A percentile compares a stretch with the other conserved stretches of the same genome.
phyloP scores from a whole-genome alignment of 2,329 filamentous ascomycete species.

The Aspergillus texensis region DNA sequence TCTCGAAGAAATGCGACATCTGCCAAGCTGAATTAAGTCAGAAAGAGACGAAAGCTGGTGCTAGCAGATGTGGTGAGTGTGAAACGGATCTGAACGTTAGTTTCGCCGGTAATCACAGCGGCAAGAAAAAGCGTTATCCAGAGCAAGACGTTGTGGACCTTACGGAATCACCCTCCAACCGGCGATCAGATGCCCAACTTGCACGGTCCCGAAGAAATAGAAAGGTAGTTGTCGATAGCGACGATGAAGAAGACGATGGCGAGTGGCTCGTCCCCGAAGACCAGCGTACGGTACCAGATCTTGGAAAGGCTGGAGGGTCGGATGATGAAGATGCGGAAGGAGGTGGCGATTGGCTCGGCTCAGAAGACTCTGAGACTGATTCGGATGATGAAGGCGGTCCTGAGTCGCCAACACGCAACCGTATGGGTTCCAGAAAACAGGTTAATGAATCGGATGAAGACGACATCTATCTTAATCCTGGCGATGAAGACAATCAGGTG shows the following conservation, averaged over 20 bases:
- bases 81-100: slow-evolving; percentile 71
- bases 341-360: slow-evolving; percentile 75
- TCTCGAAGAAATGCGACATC: slow-evolving; percentile 77
- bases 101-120: slow-evolving; percentile 37
- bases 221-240: slow-evolving; percentile 54
- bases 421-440: slow-evolving; percentile 23
- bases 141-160: slow-evolving; percentile 40
- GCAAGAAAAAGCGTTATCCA: slow-evolving; percentile 48
- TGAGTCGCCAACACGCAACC: slow-evolving; percentile 31
- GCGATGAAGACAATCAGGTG: slow-evolving; percentile 47
- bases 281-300: slow-evolving; percentile 61
- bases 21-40: slow-evolving; percentile 71
- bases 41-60: slow-evolving; percentile 56
- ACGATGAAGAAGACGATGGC: slow-evolving; percentile 67
- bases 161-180: slow-evolving; percentile 28
- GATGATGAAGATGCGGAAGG: slow-evolving; percentile 88
- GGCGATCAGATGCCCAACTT: slow-evolving; percentile 21
- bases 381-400: slow-evolving; percentile 38
- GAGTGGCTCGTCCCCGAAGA: slow-evolving; percentile 78
- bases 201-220: slow-evolving; percentile 41
- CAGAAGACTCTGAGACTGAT: slow-evolving; percentile 66
- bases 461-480: slow-evolving; percentile 44
- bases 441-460: slow-evolving; percentile 47
- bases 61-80: slow-evolving; percentile 72
- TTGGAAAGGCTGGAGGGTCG: slow-evolving; percentile 79